A percentile compares a stretch with the other conserved stretches of the same genome.
phyloP scores from a whole-genome alignment of 805 yeast genomes.

The Lachancea nothofagi region DNA sequence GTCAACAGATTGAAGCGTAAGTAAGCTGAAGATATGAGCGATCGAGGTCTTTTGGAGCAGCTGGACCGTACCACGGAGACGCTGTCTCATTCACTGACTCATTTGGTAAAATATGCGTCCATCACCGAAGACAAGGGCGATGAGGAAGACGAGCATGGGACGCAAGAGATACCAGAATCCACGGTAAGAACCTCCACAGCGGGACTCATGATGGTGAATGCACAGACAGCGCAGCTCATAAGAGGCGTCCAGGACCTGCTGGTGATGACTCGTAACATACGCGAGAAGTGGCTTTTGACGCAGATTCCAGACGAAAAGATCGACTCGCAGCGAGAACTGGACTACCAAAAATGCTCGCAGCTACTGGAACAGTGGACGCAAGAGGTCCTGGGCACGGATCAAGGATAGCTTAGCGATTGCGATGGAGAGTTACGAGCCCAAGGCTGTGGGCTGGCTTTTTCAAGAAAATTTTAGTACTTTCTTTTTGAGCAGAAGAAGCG shows the following conservation, averaged over 20 bases:
- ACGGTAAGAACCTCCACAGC: slow-evolving; percentile 25
- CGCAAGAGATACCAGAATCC: slow-evolving; percentile 16
- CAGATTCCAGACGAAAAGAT: slow-evolving; percentile 24
- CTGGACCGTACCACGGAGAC: slow-evolving; percentile 28
- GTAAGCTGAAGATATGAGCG: slow-evolving; percentile 21
- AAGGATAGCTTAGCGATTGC: too few relatives aligned
- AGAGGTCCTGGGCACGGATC: slow-evolving; percentile 5
- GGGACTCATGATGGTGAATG: slow-evolving; percentile 27
- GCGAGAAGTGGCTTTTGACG: slow-evolving; percentile 33
- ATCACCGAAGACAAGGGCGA: slow-evolving; percentile 16
- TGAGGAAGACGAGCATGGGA: slow-evolving; percentile 13
- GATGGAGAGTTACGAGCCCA: too few relatives aligned
- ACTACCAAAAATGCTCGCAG: slow-evolving; percentile 16
- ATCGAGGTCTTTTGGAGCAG: slow-evolving; percentile 28
- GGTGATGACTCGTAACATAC: slow-evolving; percentile 28
- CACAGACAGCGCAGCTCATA: slow-evolving; percentile 29
- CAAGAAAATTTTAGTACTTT: too few relatives aligned
- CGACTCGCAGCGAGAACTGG: slow-evolving; percentile 8
- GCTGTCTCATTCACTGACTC: slow-evolving; percentile 26
- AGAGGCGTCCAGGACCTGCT: slow-evolving; percentile 33
- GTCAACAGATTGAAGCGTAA: not conserved
- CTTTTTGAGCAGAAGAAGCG: not conserved
- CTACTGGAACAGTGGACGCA: slow-evolving; percentile 23
- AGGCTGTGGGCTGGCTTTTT: too few relatives aligned
- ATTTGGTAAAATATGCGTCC: slow-evolving; percentile 26